Evolutionary conservation across 805 yeast species (phyloP).

Genomic region (Jamesozyma gamospora): DNA sequence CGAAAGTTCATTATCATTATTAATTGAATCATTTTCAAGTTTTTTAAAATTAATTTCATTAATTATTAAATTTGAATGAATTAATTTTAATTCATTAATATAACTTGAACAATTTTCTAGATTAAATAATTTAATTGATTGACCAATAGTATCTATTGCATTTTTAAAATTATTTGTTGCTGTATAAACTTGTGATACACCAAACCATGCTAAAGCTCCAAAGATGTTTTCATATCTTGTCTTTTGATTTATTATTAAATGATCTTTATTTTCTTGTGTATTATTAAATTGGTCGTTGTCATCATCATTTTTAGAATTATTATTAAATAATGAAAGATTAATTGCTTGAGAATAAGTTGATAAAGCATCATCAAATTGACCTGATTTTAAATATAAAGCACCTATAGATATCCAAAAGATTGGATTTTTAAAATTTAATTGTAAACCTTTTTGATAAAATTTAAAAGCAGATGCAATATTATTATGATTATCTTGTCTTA

Average conservation of each 20-base stretch:
- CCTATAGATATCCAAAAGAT: constrained; percentile 62
- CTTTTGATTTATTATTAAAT: not conserved
- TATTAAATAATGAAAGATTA: constrained; percentile 24
- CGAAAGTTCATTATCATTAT: not conserved
- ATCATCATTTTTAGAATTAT: not conserved
- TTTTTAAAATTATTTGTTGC: constrained; percentile 12
- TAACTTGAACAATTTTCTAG: constrained; percentile 5
- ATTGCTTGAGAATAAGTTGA: constrained; percentile 62
- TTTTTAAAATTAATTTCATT: constrained; percentile 2
- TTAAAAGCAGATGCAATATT: constrained; percentile 14
- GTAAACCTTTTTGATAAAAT: constrained; percentile 14
- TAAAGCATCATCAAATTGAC: constrained; percentile 54
- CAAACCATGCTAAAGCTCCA: constrained; percentile 23
- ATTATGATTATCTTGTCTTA: constrained; percentile 7
- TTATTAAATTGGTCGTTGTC: not conserved
- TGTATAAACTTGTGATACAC: constrained; percentile 21
- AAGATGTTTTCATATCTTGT: constrained; percentile 12
- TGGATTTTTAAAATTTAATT: constrained; percentile 26
- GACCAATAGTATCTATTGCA: constrained; percentile 16
- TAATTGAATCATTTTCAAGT: not conserved
- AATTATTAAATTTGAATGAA: constrained; percentile 4
- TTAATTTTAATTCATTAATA: constrained; percentile 2
- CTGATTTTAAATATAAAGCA: constrained; percentile 44
- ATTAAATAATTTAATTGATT: constrained; percentile 12
- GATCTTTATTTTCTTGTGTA: not conserved